phyloP scores from a whole-genome alignment of 2,329 filamentous ascomycete genomes.

The Hortaea werneckii region DNA sequence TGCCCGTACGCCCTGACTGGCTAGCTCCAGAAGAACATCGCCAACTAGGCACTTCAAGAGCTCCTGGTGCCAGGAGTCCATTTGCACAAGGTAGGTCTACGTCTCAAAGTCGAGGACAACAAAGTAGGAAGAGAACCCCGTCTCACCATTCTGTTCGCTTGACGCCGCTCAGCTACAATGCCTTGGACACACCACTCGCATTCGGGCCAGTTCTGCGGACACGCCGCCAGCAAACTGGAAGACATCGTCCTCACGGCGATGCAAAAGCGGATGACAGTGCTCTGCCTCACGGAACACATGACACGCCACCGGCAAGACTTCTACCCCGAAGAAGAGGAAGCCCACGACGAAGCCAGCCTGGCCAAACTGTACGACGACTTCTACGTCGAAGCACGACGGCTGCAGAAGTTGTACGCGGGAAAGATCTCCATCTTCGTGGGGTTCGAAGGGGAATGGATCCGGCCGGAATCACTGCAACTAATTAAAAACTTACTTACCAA shows the following conservation, averaged over 20 bases:
- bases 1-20: too few species aligned
- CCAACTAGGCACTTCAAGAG: too few species aligned
- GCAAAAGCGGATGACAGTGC: conserved; percentile 64
- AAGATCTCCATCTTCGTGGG: conserved; percentile 75
- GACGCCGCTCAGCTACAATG: conserved; percentile 43
- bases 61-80: too few species aligned
- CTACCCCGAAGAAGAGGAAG: conserved; percentile 69
- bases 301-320: conserved; percentile 69
- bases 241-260: conserved; percentile 74
- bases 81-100: too few species aligned
- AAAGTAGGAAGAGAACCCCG: too few species aligned
- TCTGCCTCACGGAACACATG: conserved; percentile 93
- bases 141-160: too few species aligned
- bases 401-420: conserved; percentile 58
- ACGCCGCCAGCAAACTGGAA: conserved; percentile 78
- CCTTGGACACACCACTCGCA: conserved; percentile 97
- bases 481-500: conserved; percentile 50
- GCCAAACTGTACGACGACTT: conserved; percentile 56
- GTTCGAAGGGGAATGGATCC: conserved; percentile 91
- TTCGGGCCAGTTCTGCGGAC: conserved; percentile 93
- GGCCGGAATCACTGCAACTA: conserved; percentile 51
- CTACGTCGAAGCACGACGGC: conserved; percentile 60
- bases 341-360: conserved; percentile 36
- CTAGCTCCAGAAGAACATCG: too few species aligned
- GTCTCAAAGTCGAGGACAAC: too few species aligned